Evolutionary conservation across 2,329 filamentous ascomycete species (phyloP), one percentile per base, ranked within the genome.

Genomic region (Colletotrichum lupini): DNA sequence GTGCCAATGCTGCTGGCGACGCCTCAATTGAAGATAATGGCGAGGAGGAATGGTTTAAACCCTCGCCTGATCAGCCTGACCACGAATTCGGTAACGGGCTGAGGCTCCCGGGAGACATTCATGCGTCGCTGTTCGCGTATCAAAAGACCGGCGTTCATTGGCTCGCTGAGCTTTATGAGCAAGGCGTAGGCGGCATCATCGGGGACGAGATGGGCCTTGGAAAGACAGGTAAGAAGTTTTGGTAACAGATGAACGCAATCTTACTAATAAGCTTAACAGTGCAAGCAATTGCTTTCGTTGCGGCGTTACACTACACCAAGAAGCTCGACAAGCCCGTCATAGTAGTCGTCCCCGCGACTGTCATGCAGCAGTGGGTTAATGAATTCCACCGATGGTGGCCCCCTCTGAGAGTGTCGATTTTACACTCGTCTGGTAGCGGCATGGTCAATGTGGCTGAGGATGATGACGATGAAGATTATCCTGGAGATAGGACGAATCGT

Each of bases 301-400:
- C 97, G 3, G 94, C 95, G 3, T 85, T 99, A 9, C 97, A 99
- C 80, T 95, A 98, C 82, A 98, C 95, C 83, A 94, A 93, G 77
- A 94, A 92, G 78, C 89, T 98, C 26, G 90, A 89, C 26, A 94
- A 94, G 73, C 97, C 97, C 0, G 92, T 97, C 56, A 94, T 99
- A 73, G 90, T 99, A 8, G 95, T 99, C 4, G 95, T 95, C 63
- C 97, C 97, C 2, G 96, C 96, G 4, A 99, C 97, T 0, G 93
- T 99, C 28, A 92, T 99, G 85, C 93, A 95, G 74, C 97, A 99
- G 81, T 99, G 97, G 97, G 97, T 98, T 14, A 97, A 97, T 76
- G 97, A 99, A 80, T 98, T 99, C 77, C 97, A 99, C 83, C 92
- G 93, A 14, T 99, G 97, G 97, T 99, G 97, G 97, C 97, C 97